These are phyloP conservation scores for Mesembryanthemum crystallinum DNA, from an alignment of 148 eudicot species.

Conservation along the genomic window DNA sequence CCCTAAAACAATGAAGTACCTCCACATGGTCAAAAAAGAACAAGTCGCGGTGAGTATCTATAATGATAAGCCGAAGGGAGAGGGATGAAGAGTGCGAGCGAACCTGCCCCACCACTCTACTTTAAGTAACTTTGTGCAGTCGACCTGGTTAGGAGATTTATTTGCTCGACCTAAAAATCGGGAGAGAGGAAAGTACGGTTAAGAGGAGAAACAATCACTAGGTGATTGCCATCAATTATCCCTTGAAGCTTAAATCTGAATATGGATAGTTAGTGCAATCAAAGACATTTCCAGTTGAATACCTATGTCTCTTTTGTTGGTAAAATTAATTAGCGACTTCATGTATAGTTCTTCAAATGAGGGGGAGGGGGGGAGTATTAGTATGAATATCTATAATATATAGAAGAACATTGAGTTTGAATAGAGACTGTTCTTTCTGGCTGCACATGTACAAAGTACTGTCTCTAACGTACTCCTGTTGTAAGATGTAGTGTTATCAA, in stretches of 20 bases:
- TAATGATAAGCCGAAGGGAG: too few relatives aligned
- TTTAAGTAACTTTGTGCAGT: too few relatives aligned
- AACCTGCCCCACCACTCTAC: too few relatives aligned
- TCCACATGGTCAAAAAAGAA: too few relatives aligned
- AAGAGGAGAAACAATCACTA: not conserved
- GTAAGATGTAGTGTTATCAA: slow-evolving; percentile 6
- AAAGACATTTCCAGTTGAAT: not conserved
- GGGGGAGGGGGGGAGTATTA: not conserved
- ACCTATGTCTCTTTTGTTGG: not conserved
- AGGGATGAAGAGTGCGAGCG: too few relatives aligned
- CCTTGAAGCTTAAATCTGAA: too few relatives aligned
- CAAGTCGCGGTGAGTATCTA: too few relatives aligned
- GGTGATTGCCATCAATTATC: not conserved
- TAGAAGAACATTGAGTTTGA: too few relatives aligned
- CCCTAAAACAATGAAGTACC: too few relatives aligned
- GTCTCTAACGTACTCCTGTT: not conserved
- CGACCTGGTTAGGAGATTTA: too few relatives aligned
- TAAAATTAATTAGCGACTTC: not conserved
- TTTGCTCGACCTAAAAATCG: too few relatives aligned
- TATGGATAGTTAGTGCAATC: not conserved
- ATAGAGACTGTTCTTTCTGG: not conserved
- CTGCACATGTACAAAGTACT: not conserved
- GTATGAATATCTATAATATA: not conserved
- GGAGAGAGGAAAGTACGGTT: not conserved
- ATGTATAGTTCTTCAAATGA: not conserved